Evolutionary conservation across 2,329 filamentous ascomycete genomes (phyloP), one percentile per base, ranked within the genome.

Genomic region (Ceratocystis albifundus): DNA sequence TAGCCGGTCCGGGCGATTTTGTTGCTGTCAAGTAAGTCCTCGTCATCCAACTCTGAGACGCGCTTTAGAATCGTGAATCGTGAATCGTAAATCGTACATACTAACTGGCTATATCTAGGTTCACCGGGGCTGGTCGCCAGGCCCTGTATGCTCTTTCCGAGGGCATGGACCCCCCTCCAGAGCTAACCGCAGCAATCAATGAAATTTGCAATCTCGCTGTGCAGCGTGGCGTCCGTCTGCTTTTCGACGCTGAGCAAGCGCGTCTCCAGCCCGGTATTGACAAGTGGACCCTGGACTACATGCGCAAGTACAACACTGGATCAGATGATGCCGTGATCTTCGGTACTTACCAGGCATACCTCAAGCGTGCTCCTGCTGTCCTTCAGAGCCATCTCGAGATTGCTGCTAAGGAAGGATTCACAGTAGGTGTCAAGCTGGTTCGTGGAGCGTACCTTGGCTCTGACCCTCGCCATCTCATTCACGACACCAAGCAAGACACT

Each of bases 241-340:
- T 96, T 1, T 90, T 96, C 69, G 90, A 95, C 69, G 92, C 90
- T 1, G 92, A 96, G 76, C 90, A 96, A 74, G 85, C 87, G 66
- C 81, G 83, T 66, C 82, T 94, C 36, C 89, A 96, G 76, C 78
- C 82, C 4, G 90, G 90, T 6, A 93, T 95, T 69, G 87, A 94
- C 73, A 82, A 84, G 70, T 93, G 90, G 88, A 89, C 87, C 4
- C 75, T 94, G 62, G 77, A 81, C n/a, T 87, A 90, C 70, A 89
- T 91, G 78, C 82, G 84, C 71, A 84, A 83, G 73, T 92, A 89
- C 78, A 95, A 95, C 77, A 82, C 78, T 69, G 77, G 75, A 0
- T 71, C 75, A 1, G 82, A 82, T 41, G 79, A 81, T 65, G 86
- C 88, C 2, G 82, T 92, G 64, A 80, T 96, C 66, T 95, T 92